Conservation (phyloP, 495 filamentous ascomycete genomes). For the Annulohypoxylon stygium region DNA sequence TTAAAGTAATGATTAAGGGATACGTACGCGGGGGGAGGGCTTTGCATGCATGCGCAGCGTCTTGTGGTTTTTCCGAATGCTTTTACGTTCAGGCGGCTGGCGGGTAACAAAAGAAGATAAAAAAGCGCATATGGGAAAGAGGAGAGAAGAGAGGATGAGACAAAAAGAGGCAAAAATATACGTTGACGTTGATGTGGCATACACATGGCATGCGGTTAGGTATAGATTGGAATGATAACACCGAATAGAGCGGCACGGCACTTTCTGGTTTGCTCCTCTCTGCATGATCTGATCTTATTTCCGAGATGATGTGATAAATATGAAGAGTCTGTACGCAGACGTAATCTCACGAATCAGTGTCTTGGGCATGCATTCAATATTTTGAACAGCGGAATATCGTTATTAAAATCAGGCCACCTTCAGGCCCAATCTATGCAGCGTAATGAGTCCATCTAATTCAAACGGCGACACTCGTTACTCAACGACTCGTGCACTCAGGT, state of each 20-base stretch:
- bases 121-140: neutral
- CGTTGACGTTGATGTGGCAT: constrained; percentile 3
- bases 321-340: neutral
- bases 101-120: neutral
- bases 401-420: neutral
- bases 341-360: neutral
- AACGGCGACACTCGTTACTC: neutral
- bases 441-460: neutral
- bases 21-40: neutral
- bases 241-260: constrained; percentile 3
- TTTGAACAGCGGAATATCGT: neutral
- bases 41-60: neutral
- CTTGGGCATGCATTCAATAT: neutral
- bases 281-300: neutral
- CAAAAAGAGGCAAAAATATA: no score
- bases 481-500: neutral
- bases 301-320: neutral
- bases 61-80: neutral
- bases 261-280: constrained; percentile 2
- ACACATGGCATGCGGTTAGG: constrained; percentile 1
- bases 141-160: neutral
- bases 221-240: constrained; percentile 15
- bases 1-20: constrained; percentile 5
- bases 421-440: neutral
- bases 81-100: neutral